Evolutionary conservation across 139 green algal species (phyloP), one percentile per base, ranked within the genome.

Genomic region (Coelastrella sp.): DNA sequence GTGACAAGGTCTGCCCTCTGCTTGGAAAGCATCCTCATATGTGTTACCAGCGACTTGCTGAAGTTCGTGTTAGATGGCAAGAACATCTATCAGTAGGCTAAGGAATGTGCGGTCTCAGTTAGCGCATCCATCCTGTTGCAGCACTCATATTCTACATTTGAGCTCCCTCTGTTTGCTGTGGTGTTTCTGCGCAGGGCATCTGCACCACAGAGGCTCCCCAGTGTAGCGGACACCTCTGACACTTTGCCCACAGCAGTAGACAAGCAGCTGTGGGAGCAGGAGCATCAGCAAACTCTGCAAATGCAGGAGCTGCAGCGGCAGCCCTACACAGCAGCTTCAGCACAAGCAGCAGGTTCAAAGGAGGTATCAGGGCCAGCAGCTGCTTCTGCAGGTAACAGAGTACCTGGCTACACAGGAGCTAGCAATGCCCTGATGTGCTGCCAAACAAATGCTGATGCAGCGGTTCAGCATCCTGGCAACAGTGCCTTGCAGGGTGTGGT

Each of bases 301-400:
- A 41, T 64, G 71, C 71, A 63, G 71, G n/a, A 79, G 43, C 7
- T 63, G 4, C 25, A 45, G 43, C 43, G 43, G 9, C 71, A 79
- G n/a, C 3, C 9, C 2, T 43, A 45, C 9, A 0, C 17, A 43
- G 37, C 17, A 32, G 67, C 35, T 0, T 17, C 67, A 76, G 67
- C 64, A 37, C 67, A 53, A 71, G n/a, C 62, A 71, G 7, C 62
- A 41, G 62, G 5, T 41, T 7, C 27, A 5, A n/a, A 15, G 17
- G 23, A 5, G 13, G 62, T 1, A 21, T 40, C 62, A 45, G 30
- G 27, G 40, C 27, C n/a, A 40, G 27, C 62, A 71, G 62, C 62
- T 2, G 57, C 13, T 11, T 6, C 3, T 67, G 59, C 59, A 37
- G 59, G 23, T n/a, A 32, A 1, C 27, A 32, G 15, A 34, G 59